Evolutionary conservation across 2,329 filamentous ascomycete genomes (phyloP).

Genomic region (Claviceps humidiphila): DNA sequence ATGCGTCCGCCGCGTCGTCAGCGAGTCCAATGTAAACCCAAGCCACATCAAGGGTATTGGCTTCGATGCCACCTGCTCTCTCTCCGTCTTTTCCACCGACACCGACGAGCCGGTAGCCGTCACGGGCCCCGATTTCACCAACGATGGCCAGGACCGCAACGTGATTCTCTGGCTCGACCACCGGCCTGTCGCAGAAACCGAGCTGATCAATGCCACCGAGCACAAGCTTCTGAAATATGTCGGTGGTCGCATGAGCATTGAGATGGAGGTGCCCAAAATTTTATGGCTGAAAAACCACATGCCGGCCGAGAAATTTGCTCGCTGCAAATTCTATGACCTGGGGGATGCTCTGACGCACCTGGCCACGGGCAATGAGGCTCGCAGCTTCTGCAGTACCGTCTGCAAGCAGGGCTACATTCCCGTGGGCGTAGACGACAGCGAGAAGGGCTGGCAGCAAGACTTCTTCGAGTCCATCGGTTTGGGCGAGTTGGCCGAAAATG

Average conservation of each 20-base stretch:
- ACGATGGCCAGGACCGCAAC: constrained; percentile 76
- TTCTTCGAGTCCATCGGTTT: constrained; percentile 81
- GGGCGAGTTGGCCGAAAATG: constrained; percentile 67
- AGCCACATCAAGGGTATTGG: constrained; percentile 75
- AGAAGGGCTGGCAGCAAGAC: constrained; percentile 96
- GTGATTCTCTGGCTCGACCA: constrained; percentile 97
- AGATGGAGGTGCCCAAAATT: constrained; percentile 99
- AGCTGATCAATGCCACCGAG: constrained; percentile 81
- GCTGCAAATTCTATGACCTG: constrained; percentile 95
- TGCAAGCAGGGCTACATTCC: constrained; percentile 97
- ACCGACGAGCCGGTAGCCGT: constrained; percentile 87
- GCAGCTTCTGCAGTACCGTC: constrained; percentile 90
- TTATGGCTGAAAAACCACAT: constrained; percentile 98
- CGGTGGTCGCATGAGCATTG: constrained; percentile 94
- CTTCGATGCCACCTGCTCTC: constrained; percentile 97
- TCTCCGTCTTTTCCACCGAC: constrained; percentile 78
- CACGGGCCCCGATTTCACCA: constrained; percentile 67
- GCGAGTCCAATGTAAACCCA: constrained; percentile 66
- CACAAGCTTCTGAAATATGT: constrained; percentile 94
- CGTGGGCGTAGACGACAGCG: constrained; percentile 91
- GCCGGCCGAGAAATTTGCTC: constrained; percentile 77
- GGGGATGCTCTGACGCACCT: constrained; percentile 87
- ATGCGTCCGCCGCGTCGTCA: constrained; percentile 71
- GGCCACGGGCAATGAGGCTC: constrained; percentile 79
- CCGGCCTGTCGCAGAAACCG: constrained; percentile 77